Evolutionary conservation across 176 grass and related monocot genomes (phyloP), one percentile per base, ranked within the genome.

Genomic region (Ananas comosus): DNA sequence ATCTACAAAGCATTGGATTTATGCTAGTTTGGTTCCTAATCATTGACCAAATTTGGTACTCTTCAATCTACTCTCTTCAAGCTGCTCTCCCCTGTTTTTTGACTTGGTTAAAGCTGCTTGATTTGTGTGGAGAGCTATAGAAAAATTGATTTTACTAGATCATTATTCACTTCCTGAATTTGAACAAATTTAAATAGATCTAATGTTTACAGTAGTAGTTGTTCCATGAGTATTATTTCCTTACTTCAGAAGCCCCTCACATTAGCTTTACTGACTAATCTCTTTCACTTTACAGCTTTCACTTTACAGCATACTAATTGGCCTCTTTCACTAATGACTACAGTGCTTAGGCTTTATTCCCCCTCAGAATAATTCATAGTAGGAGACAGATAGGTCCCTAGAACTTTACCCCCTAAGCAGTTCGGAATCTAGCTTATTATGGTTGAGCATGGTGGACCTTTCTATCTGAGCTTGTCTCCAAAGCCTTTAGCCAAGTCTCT

Each of bases 351-450:
- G 33, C 33, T 42, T 42, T 42, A 42, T 7, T 4, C 33, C 5
- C 64, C 25, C 66, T 51, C 68, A 33, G 57, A 42, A 21, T 61
- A 61, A 61, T 61, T 11, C 56, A 59, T 19, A 61, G 16, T 18
- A 61, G 33, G 33, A 61, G 21, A 19, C 25, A 47, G 29, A 29
- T n/a, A 16, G 16, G 17, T 33, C 28, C 17, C 65, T 67, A 3
- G 18, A 49, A 33, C 48, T 10, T 49, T n/a, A 49, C 12, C 24
- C 24, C 13, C 28, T 64, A 65, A 79, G 54, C 77, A 65, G 64
- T 16, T 33, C 53, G 57, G 77, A 56, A 80, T 80, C 77, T 72
- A 80, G 69, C 58, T 64, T 80, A 51, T 23, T 80, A 66, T 72
- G 77, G 64, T 80, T 72, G 47, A 61, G 12, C 65, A 56, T 54